Evolutionary conservation across 2,329 filamentous ascomycete species (phyloP).

Genomic region (Penicillium sp.): DNA sequence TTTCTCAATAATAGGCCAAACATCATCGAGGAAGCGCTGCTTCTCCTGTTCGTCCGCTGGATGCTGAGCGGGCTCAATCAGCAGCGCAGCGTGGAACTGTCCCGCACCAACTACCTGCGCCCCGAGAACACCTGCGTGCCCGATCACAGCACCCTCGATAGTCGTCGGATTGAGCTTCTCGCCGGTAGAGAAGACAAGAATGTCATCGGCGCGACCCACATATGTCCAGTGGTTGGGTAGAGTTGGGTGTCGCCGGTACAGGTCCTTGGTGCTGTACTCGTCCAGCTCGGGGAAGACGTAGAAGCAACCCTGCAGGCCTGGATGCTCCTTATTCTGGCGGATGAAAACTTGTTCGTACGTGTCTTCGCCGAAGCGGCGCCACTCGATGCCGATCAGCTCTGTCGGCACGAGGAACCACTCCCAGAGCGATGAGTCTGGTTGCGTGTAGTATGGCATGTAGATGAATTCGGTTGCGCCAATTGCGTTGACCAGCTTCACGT

Average conservation of each 20-base stretch:
- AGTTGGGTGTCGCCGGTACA: slow-evolving; percentile 26
- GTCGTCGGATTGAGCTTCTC: slow-evolving; percentile 27
- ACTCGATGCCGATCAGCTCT: slow-evolving; percentile 27
- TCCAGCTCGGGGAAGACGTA: slow-evolving; percentile 37
- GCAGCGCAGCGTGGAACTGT: slow-evolving; percentile 24
- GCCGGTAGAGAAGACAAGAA: slow-evolving; percentile 29
- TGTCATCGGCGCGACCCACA: slow-evolving; percentile 30
- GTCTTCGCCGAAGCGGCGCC: slow-evolving; percentile 27
- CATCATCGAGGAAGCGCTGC: slow-evolving; percentile 11
- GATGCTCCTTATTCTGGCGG: slow-evolving; percentile 33
- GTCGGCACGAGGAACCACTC: slow-evolving; percentile 15
- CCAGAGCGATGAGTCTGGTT: slow-evolving; percentile 22
- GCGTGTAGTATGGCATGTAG: slow-evolving; percentile 16
- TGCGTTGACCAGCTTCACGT: slow-evolving; percentile 2
- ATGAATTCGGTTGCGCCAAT: slow-evolving; percentile 13
- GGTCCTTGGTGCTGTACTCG: slow-evolving; percentile 31
- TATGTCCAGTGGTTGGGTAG: slow-evolving; percentile 31
- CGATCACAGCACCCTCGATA: slow-evolving; percentile 23
- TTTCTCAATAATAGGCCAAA: slow-evolving; percentile 16
- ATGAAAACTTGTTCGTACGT: slow-evolving; percentile 44
- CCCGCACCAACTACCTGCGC: slow-evolving; percentile 25
- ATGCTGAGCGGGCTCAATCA: slow-evolving; percentile 19
- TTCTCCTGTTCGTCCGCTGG: slow-evolving; percentile 2
- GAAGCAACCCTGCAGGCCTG: slow-evolving; percentile 30
- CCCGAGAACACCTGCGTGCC: slow-evolving; percentile 21